A percentile compares a stretch with the other conserved stretches of the same genome.
Evolutionary conservation across 345 rosid genomes (phyloP).

Genomic region (Populus davidiana): DNA sequence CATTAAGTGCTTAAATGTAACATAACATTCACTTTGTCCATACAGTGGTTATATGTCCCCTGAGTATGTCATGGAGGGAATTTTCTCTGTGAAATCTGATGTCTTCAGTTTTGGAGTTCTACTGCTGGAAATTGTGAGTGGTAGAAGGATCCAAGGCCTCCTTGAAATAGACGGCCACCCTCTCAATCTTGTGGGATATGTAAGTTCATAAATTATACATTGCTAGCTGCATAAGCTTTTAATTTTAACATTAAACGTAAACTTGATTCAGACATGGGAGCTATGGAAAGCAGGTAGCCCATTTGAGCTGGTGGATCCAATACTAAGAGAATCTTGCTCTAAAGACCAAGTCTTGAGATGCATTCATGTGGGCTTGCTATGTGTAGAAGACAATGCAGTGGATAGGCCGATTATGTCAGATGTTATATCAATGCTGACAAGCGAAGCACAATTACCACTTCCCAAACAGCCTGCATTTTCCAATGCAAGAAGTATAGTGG

Average conservation of each 20-base stretch:
- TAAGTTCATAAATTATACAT: slow-evolving; percentile 17
- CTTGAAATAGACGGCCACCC: not conserved
- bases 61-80: slow-evolving; percentile 14
- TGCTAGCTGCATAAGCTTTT: not conserved
- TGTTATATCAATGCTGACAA: not conserved
- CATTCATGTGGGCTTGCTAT: not conserved
- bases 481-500: too few relatives aligned
- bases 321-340: not conserved
- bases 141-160: slow-evolving; percentile 2
- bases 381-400: not conserved
- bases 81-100: slow-evolving; percentile 24
- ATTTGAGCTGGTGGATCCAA: slow-evolving; percentile 6
- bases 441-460: not conserved
- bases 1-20: too few relatives aligned
- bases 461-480: slow-evolving; percentile 6
- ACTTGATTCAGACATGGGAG: slow-evolving; percentile 15
- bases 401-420: slow-evolving; percentile 8
- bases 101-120: slow-evolving; percentile 25
- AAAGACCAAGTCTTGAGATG: slow-evolving; percentile 1
- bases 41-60: slow-evolving; percentile 19
- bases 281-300: slow-evolving; percentile 8
- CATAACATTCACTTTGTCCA: not conserved
- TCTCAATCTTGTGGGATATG: slow-evolving; percentile 11
- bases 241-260: not conserved
- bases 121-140: slow-evolving; percentile 17